Evolutionary conservation across 495 filamentous ascomycete genomes (phyloP).

Genomic region (Penicillium turbatum): DNA sequence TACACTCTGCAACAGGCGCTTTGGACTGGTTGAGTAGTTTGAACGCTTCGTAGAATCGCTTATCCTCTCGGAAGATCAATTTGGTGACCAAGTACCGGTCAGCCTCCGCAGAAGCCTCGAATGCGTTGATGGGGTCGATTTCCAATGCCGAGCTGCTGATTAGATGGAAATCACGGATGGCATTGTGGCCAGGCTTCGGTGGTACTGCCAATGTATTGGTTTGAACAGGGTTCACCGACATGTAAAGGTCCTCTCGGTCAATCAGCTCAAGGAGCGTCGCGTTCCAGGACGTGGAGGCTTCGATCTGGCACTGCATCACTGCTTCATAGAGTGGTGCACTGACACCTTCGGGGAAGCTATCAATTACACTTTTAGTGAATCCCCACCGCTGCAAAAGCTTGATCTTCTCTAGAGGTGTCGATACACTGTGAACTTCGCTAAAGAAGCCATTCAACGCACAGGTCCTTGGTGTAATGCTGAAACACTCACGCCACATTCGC

Average conservation of each 20-base stretch:
- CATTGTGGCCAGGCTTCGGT: conserved; percentile 54
- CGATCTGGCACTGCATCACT: conserved; percentile 75
- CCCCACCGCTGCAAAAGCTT: conserved; percentile 45
- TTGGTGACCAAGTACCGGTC: conserved; percentile 77
- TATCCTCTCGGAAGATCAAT: conserved; percentile 85
- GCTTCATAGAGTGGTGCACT: conserved; percentile 74
- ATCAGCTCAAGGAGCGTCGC: conserved; percentile 67
- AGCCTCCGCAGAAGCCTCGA: conserved; percentile 64
- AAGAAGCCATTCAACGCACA: conserved; percentile 59
- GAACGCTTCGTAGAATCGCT: conserved; percentile 76
- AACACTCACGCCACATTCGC: conserved; percentile 40
- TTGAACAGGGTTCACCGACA: conserved; percentile 52
- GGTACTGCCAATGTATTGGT: conserved; percentile 30
- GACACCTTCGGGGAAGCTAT: conserved; percentile 80
- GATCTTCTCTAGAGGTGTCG: conserved; percentile 34
- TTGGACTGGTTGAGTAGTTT: conserved; percentile 73
- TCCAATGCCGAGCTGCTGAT: conserved; percentile 61
- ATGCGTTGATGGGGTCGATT: conserved; percentile 53
- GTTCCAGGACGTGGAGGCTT: conserved; percentile 74
- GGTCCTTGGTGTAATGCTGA: conserved; percentile 59
- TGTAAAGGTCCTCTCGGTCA: conserved; percentile 73
- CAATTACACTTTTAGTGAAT: conserved; percentile 45
- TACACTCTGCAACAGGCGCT: conserved; percentile 68
- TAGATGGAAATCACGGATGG: conserved; percentile 67
- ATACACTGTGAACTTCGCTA: conserved; percentile 29